Evolutionary conservation across 164 flowering plant species (phyloP).

Genomic region (Tinospora cordifolia): DNA sequence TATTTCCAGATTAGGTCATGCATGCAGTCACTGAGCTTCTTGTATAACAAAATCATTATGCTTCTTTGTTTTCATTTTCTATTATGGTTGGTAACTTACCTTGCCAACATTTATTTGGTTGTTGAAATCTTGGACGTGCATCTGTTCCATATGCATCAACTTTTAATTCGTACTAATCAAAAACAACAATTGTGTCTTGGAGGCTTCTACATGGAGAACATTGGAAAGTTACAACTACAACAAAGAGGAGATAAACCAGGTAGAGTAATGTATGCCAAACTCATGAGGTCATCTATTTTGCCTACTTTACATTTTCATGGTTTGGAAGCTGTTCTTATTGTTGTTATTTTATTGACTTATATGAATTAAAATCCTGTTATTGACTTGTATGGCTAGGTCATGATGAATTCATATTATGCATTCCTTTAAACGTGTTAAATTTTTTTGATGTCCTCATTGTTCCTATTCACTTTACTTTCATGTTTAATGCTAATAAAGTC

Average conservation of each 20-base stretch:
- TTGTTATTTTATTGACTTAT: no score
- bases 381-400: no score
- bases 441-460: no score
- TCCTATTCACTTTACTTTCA: no score
- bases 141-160: background rate
- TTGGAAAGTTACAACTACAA: conserved; percentile 64
- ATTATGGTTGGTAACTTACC: background rate
- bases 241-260: conserved; percentile 97
- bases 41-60: no score
- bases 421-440: no score
- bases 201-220: conserved; percentile 63
- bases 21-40: background rate
- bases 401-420: no score
- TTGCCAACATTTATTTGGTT: background rate
- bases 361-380: no score
- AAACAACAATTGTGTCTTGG: conserved; percentile 16
- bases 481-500: no score
- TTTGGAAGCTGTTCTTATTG: no score
- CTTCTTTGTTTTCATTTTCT: background rate
- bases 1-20: background rate
- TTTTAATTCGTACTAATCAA: background rate
- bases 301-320: no score
- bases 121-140: background rate
- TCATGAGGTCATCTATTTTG: no score
- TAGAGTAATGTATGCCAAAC: conserved; percentile 4